Conservation (phyloP, 495 filamentous ascomycete species). For the Hypoxylon crocopeplum region DNA sequence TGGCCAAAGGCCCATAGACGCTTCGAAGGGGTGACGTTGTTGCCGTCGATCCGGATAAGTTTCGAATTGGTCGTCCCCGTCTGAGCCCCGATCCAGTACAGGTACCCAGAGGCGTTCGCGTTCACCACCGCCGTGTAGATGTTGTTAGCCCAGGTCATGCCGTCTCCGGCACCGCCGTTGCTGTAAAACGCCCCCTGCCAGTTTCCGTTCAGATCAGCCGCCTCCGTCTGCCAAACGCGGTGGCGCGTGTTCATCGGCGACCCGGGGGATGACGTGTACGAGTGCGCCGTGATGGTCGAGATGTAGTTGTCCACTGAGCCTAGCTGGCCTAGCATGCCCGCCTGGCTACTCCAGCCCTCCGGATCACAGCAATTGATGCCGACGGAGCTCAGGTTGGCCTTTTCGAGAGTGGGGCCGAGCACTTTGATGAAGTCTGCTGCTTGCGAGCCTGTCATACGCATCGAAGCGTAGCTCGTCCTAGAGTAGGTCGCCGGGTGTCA, state of each 20-base stretch:
- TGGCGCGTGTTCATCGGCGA: constrained; percentile 48
- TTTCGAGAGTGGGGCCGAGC: constrained; percentile 52
- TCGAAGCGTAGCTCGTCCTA: constrained; percentile 52
- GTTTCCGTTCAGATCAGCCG: constrained; percentile 53
- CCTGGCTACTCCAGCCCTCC: constrained; percentile 53
- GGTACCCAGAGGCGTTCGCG: constrained; percentile 53
- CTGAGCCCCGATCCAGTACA: constrained; percentile 62
- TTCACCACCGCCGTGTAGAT: constrained; percentile 54
- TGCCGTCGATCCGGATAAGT: constrained; percentile 46
- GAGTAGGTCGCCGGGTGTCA: background rate
- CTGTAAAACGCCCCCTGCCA: constrained; percentile 54
- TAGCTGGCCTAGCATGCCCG: constrained; percentile 51
- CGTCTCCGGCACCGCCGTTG: constrained; percentile 52
- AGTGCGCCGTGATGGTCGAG: constrained; percentile 53
- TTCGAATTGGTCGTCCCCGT: constrained; percentile 49
- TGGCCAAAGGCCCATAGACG: constrained; percentile 59
- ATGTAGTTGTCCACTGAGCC: constrained; percentile 49
- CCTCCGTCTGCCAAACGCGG: constrained; percentile 60
- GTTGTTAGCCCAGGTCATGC: constrained; percentile 59
- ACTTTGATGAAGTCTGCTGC: constrained; percentile 61
- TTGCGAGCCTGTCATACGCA: constrained; percentile 55
- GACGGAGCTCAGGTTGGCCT: constrained; percentile 44
- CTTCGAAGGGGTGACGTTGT: constrained; percentile 44
- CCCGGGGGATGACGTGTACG: constrained; percentile 50
- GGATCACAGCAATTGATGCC: constrained; percentile 61